Base-by-base conservation (phyloP, 148 eudicot species). In the Vaccinium corymbosum region DNA sequence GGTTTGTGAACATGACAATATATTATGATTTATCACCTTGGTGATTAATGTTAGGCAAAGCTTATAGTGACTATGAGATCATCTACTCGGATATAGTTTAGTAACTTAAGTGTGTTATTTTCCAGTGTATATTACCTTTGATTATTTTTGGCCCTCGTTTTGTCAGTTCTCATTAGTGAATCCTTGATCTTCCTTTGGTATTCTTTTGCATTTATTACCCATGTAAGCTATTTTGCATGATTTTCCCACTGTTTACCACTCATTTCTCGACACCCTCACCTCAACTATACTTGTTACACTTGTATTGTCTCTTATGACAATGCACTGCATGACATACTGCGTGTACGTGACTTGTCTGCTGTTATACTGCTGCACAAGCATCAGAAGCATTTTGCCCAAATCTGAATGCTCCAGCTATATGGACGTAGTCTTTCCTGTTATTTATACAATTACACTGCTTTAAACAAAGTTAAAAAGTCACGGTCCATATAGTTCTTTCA, bases 201-300 rank as follows among this genome's bases (percentile, higher is more conserved):
- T 27, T 71, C 2, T 71, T 32, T 11, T 5, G 35, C 74, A 32
- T 25, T 61, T 68, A 4, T 71, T 32, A 27, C 75, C 19, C 75
- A 71, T 71, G 6, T 32, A 71, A 71, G 42, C 46, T 71, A 16
- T 71, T 71, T 27, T 6, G 75, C 75, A 71, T 11, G 68, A 62
- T 62, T 62, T 62, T 62, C 68, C 68, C n/a, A 4, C 75, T 71
- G 75, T 71, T 71, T 71, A 46, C 75, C 46, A 32, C 75, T 71
- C 48, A 1, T 27, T 19, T 71, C 8, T 71, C 74, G 7, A 10
- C 32, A 62, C 15, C 71, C 71, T 22, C 15, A 22, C 12, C 22
- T 64, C 70, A 64, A 14, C 71, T 64, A 64, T 64, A 12, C 14
- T 64, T 64, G 71, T 64, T n/a, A 9, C 32, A 64, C 27, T 8